Conservation (phyloP, 176 grass and related monocot genomes). For the Rhynchospora tenuis region DNA sequence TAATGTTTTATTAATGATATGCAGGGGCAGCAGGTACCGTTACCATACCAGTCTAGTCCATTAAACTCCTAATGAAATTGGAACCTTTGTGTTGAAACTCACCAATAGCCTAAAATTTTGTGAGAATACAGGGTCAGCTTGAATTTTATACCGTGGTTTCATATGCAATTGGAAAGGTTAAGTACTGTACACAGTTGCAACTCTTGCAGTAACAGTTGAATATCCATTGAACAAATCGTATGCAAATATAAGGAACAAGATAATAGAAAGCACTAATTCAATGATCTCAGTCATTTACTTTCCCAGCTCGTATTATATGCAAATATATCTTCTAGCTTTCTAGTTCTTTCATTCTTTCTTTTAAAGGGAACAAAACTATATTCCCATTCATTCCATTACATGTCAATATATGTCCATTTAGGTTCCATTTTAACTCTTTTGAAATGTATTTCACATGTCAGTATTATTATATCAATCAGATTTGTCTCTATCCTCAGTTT, state of each 20-base stretch:
- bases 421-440: background rate
- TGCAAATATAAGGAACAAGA: background rate
- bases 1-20: background rate
- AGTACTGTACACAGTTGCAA: too few relatives aligned
- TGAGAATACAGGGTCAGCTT: too few relatives aligned
- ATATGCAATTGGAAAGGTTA: too few relatives aligned
- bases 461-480: constrained; percentile 14
- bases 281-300: background rate
- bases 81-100: too few relatives aligned
- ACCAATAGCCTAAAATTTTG: too few relatives aligned
- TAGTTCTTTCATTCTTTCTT: constrained; percentile 15
- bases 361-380: constrained; percentile 18
- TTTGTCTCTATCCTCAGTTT: constrained; percentile 18
- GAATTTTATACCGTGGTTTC: too few relatives aligned
- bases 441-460: background rate
- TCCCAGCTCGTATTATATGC: background rate
- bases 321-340: background rate
- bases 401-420: background rate
- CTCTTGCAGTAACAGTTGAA: too few relatives aligned
- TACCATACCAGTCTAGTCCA: too few relatives aligned
- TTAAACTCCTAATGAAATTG: too few relatives aligned
- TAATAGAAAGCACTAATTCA: background rate
- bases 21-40: too few relatives aligned
- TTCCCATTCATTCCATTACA: constrained; percentile 5
- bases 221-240: too few relatives aligned